phyloP scores from a whole-genome alignment of 495 filamentous ascomycete genomes.

The Neurospora sp. region DNA sequence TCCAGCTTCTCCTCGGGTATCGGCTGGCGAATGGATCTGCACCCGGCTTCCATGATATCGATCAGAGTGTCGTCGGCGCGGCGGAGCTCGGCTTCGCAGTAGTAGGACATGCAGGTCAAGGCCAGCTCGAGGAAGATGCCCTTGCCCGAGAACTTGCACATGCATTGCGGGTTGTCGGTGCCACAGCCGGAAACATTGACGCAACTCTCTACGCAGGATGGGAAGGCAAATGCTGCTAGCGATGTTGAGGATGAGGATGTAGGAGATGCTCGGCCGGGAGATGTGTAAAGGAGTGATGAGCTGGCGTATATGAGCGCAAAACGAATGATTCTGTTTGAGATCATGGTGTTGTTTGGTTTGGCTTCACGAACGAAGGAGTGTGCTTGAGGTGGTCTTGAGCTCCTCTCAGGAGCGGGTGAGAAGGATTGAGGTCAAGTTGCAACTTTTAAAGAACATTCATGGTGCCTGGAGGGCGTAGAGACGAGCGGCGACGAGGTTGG shows the following conservation, averaged over 20 bases:
- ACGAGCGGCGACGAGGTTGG: not conserved
- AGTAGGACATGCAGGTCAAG: constrained; percentile 19
- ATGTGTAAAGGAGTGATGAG: not conserved
- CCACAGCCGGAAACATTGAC: constrained; percentile 11
- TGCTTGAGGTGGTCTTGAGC: not conserved
- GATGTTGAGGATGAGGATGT: not conserved
- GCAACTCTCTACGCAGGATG: constrained; percentile 19
- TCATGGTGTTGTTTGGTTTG: not conserved
- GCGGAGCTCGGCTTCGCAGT: constrained; percentile 19
- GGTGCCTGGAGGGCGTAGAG: not conserved
- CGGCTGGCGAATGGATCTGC: constrained; percentile 8
- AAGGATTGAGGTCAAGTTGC: not conserved
- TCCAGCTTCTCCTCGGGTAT: constrained; percentile 14
- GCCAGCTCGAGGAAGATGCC: constrained; percentile 14
- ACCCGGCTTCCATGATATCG: constrained; percentile 11
- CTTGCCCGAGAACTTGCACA: constrained; percentile 15
- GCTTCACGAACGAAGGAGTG: not conserved
- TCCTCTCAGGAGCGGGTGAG: not conserved
- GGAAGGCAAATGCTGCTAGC: constrained; percentile 3
- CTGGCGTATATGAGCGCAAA: not conserved
- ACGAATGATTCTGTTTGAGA: not conserved
- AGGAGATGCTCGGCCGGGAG: not conserved
- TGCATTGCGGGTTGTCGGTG: constrained; percentile 12
- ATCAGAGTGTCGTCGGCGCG: constrained; percentile 14
- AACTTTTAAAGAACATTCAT: not conserved